These are phyloP conservation scores for Trypanosoma cruzi DNA, from an alignment of 208 protist species.

Conservation along the genomic window DNA sequence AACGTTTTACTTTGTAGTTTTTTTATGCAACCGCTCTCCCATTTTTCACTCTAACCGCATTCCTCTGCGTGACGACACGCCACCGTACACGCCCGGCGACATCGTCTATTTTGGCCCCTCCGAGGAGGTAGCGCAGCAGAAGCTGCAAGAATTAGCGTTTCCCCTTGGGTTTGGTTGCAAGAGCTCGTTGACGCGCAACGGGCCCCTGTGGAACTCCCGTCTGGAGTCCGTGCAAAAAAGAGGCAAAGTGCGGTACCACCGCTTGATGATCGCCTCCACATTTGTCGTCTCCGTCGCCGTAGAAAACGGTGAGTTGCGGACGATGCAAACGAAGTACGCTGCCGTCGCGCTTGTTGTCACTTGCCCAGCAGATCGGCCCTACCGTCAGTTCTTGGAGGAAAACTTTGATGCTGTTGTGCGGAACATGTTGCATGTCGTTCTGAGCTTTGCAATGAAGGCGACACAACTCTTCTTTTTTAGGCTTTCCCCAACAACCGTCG, in stretches of 20 bases:
- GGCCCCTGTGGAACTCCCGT: conserved; percentile 45
- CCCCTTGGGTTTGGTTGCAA: conserved; percentile 50
- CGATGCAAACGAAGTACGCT: conserved; percentile 56
- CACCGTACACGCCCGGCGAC: conserved; percentile 29
- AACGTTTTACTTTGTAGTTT: conserved; percentile 78
- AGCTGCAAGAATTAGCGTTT: conserved; percentile 73
- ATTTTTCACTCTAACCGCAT: conserved; percentile 84
- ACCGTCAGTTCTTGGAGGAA: conserved; percentile 60
- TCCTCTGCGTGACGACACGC: conserved; percentile 18
- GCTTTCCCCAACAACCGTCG: conserved; percentile 26
- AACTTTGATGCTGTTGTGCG: conserved; percentile 61
- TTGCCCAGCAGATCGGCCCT: conserved; percentile 48
- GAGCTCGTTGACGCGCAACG: conserved; percentile 12
- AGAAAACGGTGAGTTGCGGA: conserved; percentile 45
- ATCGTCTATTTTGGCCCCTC: conserved; percentile 41
- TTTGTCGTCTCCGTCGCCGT: conserved; percentile 58
- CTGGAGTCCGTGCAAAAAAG: conserved; percentile 15
- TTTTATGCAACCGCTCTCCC: conserved; percentile 66
- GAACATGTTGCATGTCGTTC: conserved; percentile 50
- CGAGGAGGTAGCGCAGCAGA: conserved; percentile 75
- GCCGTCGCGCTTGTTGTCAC: conserved; percentile 66
- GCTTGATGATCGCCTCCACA: conserved; percentile 51
- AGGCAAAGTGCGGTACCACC: conserved; percentile 58
- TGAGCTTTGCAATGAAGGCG: conserved; percentile 68
- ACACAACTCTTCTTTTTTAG: conserved; percentile 64